These are phyloP conservation scores for Angomonas ambiguus DNA, from an alignment of 208 protist species.

Conservation along the genomic window DNA sequence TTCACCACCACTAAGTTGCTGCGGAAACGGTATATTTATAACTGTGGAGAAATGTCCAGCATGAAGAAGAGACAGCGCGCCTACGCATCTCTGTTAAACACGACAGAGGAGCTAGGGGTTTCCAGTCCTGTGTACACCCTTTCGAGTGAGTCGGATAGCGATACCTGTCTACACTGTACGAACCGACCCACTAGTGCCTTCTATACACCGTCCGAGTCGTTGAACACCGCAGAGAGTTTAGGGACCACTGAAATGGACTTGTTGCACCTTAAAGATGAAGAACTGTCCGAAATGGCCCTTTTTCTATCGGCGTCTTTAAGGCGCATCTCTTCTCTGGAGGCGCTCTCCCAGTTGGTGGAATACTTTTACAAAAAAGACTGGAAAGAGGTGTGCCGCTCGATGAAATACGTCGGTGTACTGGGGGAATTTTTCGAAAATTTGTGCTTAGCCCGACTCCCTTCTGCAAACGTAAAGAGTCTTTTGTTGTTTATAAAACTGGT, in stretches of 20 bases:
- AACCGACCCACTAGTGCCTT: neutral
- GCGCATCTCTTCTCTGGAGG: slow-evolving; percentile 20
- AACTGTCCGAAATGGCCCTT: slow-evolving; percentile 63
- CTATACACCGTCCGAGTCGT: slow-evolving; percentile 3
- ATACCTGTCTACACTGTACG: neutral
- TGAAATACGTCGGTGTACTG: slow-evolving; percentile 45
- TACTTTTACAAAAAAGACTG: slow-evolving; percentile 25
- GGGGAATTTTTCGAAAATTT: slow-evolving; percentile 31
- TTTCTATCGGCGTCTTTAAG: slow-evolving; percentile 46
- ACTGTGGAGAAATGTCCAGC: no score
- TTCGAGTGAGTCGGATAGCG: neutral
- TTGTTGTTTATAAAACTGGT: neutral
- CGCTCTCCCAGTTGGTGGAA: slow-evolving; percentile 33
- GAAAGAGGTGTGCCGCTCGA: slow-evolving; percentile 27
- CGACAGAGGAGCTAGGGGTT: neutral
- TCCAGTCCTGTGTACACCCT: neutral
- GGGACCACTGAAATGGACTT: slow-evolving; percentile 56
- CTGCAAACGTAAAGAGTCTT: neutral
- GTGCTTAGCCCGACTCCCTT: slow-evolving; percentile 3
- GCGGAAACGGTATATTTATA: no score
- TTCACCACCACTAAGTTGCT: no score
- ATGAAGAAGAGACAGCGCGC: neutral
- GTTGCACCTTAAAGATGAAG: slow-evolving; percentile 66
- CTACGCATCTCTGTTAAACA: neutral
- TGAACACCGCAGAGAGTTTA: slow-evolving; percentile 15